A percentile compares a stretch with the other conserved stretches of the same genome.
phyloP scores from a whole-genome alignment of 306 rosid genomes.

The Glycine soja region DNA sequence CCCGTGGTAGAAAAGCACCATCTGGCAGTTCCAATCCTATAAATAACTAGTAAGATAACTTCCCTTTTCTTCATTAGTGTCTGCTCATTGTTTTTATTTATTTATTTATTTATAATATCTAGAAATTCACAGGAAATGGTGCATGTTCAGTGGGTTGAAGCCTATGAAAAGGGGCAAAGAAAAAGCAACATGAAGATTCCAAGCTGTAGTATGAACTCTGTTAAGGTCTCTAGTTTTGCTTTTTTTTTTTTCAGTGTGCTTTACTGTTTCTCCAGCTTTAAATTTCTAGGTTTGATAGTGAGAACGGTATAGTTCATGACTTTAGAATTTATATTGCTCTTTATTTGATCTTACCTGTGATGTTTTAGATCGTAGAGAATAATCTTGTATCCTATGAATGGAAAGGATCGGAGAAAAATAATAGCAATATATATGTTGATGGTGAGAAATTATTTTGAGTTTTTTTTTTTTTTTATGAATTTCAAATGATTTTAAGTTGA shows the following conservation, averaged over 20 bases:
- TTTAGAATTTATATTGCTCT: constrained; percentile 12
- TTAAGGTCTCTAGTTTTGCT: constrained; percentile 24
- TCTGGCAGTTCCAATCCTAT: constrained; percentile 57
- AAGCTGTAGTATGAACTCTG: constrained; percentile 32
- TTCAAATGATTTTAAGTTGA: no score
- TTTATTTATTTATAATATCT: constrained; percentile 42
- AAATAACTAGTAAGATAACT: constrained; percentile 69
- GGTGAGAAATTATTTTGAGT: no score
- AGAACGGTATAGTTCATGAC: constrained; percentile 18
- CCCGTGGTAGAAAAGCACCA: background rate
- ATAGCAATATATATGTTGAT: background rate
- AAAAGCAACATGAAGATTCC: constrained; percentile 29
- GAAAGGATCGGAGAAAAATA: constrained; percentile 38
- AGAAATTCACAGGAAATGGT: constrained; percentile 33
- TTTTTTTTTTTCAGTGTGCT: no score
- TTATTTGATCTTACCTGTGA: constrained; percentile 17
- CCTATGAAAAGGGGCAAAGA: constrained; percentile 52
- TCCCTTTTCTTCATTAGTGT: background rate
- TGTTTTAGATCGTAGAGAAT: constrained; percentile 44
- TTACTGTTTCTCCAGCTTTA: background rate
- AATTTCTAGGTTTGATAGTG: constrained; percentile 32
- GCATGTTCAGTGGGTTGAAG: constrained; percentile 55
- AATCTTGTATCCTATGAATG: constrained; percentile 42
- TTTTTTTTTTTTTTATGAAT: no score
- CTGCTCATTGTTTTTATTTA: constrained; percentile 44